These are phyloP conservation scores for Diaporthe caulivora DNA, from an alignment of 2,329 filamentous ascomycete genomes.

Conservation along the genomic window DNA sequence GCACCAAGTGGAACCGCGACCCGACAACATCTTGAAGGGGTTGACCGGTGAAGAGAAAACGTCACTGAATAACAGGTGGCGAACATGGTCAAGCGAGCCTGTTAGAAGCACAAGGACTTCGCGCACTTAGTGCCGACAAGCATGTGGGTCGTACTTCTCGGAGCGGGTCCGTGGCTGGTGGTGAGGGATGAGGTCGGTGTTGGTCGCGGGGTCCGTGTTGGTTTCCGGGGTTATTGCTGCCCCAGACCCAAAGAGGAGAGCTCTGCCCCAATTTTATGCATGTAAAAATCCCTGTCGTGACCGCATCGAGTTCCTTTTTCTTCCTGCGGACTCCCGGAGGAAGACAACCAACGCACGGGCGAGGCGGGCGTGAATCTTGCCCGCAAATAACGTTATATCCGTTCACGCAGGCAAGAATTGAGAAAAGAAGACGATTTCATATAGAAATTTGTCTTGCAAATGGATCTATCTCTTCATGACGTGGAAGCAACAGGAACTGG, in stretches of 20 bases:
- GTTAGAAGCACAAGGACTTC: not conserved
- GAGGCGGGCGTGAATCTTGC: not conserved
- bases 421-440: too few relatives aligned
- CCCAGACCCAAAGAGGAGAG: not conserved
- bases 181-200: not conserved
- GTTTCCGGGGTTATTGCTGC: not conserved
- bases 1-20: not conserved
- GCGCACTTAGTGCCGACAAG: not conserved
- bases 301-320: slow-evolving; percentile 1
- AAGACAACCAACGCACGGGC: not conserved
- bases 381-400: not conserved
- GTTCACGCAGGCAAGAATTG: not conserved
- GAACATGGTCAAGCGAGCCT: too few relatives aligned
- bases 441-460: not conserved
- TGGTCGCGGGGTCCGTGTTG: not conserved
- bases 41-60: not conserved
- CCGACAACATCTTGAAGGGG: not conserved
- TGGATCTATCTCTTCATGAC: not conserved
- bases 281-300: slow-evolving; percentile 21
- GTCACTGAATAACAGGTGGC: not conserved
- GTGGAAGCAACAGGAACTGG: not conserved
- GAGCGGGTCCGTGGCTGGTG: not conserved
- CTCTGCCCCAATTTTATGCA: not conserved
- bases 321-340: not conserved
- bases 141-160: not conserved